A percentile compares a stretch with the other conserved stretches of the same genome.
phyloP scores from a whole-genome alignment of 2,329 filamentous ascomycete genomes.

The Parascedosporium putredinis region DNA sequence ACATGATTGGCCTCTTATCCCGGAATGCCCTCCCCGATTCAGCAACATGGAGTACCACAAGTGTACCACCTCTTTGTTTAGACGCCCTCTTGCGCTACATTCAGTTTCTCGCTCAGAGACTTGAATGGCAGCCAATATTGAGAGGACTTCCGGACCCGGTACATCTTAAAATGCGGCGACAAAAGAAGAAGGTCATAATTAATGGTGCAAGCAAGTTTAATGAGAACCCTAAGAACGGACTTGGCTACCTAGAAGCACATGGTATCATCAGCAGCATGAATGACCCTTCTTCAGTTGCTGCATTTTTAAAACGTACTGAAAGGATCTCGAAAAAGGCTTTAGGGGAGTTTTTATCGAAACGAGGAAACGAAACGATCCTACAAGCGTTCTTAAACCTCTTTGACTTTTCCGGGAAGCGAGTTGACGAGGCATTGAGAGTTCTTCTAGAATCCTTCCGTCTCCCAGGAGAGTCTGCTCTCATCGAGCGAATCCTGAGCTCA shows the following conservation, averaged over 20 bases:
- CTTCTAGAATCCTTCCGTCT: slow-evolving; percentile 89
- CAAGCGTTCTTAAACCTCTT: slow-evolving; percentile 79
- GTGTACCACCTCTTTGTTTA: slow-evolving; percentile 87
- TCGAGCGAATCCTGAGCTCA: slow-evolving; percentile 79
- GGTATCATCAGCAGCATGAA: slow-evolving; percentile 71
- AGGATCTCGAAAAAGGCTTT: slow-evolving; percentile 82
- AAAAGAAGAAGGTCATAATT: slow-evolving; percentile 79
- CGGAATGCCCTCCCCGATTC: slow-evolving; percentile 94
- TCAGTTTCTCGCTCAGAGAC: slow-evolving; percentile 79
- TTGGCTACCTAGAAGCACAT: slow-evolving; percentile 75
- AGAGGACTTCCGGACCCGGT: slow-evolving; percentile 49
- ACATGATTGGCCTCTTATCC: slow-evolving; percentile 85
- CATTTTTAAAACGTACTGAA: slow-evolving; percentile 77
- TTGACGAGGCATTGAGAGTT: slow-evolving; percentile 80
- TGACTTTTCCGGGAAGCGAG: slow-evolving; percentile 74
- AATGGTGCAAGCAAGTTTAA: slow-evolving; percentile 87
- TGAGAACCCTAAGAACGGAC: slow-evolving; percentile 80
- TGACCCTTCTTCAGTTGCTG: slow-evolving; percentile 69
- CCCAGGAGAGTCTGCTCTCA: slow-evolving; percentile 84
- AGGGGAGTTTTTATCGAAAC: slow-evolving; percentile 89
- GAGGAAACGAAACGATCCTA: slow-evolving; percentile 74
- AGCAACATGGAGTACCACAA: slow-evolving; percentile 97
- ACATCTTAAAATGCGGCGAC: slow-evolving; percentile 58
- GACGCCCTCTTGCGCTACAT: slow-evolving; percentile 86
- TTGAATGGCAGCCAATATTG: slow-evolving; percentile 57